These are phyloP conservation scores for Venturia carpophila DNA, from an alignment of 2,329 filamentous ascomycete genomes.

Conservation along the genomic window DNA sequence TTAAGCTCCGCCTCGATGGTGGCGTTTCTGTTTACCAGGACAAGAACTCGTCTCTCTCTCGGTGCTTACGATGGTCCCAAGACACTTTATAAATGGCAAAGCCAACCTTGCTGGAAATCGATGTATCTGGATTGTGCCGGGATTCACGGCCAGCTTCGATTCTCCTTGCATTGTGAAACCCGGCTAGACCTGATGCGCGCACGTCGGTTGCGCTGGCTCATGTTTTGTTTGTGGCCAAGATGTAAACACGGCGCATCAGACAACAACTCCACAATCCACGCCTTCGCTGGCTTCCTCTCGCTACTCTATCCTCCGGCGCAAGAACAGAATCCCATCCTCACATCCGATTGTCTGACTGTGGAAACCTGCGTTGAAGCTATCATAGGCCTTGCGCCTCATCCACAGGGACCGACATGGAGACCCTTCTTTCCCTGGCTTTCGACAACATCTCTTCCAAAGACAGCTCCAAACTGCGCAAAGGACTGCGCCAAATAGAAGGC, in stretches of 20 bases:
- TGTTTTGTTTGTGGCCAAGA: not conserved
- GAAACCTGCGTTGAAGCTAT: not conserved
- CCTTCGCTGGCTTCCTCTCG: not conserved
- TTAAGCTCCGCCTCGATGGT: not conserved
- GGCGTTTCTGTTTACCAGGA: not conserved
- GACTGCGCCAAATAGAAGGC: conserved; percentile 86
- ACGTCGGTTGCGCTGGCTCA: not conserved
- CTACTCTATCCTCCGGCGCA: not conserved
- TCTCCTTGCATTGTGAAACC: not conserved
- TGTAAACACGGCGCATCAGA: not conserved
- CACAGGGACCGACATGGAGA: conserved; percentile 61
- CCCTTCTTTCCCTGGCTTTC: conserved; percentile 83
- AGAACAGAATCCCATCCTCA: not conserved
- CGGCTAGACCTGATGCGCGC: not conserved
- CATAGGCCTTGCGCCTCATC: not conserved
- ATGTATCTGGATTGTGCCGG: not conserved
- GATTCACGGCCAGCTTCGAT: not conserved
- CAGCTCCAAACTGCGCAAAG: conserved; percentile 82
- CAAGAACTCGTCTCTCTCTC: not conserved
- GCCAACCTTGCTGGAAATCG: not conserved
- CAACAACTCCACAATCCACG: not conserved
- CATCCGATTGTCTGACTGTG: not conserved
- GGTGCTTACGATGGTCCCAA: not conserved
- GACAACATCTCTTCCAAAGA: conserved; percentile 95
- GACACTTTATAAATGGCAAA: too few relatives aligned